These are phyloP conservation scores for Effrenium voratum DNA, from an alignment of 73 alveolate species.

Conservation along the genomic window DNA sequence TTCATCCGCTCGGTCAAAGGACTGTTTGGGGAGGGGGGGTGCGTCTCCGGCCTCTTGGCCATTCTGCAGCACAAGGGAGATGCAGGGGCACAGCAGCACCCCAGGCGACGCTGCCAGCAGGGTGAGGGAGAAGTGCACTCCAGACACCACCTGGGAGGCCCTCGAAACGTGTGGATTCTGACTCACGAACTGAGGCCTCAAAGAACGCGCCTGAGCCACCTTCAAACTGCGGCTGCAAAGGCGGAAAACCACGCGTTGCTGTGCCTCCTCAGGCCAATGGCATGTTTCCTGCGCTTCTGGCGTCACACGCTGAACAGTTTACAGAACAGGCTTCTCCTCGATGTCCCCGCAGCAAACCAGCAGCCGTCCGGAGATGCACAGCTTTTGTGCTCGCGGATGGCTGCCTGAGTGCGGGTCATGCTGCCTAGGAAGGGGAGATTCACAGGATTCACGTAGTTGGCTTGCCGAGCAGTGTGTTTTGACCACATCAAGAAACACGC, in stretches of 20 bases:
- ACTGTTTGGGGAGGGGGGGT: no score
- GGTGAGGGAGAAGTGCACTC: conserved; percentile 39
- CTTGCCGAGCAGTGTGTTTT: no score
- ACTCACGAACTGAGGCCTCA: neutral
- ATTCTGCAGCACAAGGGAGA: neutral
- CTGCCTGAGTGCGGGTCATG: neutral
- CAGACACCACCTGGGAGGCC: neutral
- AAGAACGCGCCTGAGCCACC: neutral
- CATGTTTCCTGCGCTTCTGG: no score
- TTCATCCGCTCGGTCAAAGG: no score
- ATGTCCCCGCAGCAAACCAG: neutral
- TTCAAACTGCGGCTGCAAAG: conserved; percentile 33
- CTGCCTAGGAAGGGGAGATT: neutral
- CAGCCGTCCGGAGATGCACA: conserved; percentile 18
- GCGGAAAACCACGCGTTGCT: conserved; percentile 25
- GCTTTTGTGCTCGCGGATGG: no score
- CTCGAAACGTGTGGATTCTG: neutral
- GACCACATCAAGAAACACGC: no score
- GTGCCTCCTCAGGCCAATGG: neutral
- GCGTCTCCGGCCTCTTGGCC: conserved; percentile 18
- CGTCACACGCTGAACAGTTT: no score
- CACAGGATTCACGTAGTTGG: no score
- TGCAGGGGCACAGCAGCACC: conserved; percentile 47
- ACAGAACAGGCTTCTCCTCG: no score
- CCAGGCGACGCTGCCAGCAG: conserved; percentile 16